Evolutionary conservation across 257 asterid species (phyloP).

Genomic region (Solanum dulcamara): DNA sequence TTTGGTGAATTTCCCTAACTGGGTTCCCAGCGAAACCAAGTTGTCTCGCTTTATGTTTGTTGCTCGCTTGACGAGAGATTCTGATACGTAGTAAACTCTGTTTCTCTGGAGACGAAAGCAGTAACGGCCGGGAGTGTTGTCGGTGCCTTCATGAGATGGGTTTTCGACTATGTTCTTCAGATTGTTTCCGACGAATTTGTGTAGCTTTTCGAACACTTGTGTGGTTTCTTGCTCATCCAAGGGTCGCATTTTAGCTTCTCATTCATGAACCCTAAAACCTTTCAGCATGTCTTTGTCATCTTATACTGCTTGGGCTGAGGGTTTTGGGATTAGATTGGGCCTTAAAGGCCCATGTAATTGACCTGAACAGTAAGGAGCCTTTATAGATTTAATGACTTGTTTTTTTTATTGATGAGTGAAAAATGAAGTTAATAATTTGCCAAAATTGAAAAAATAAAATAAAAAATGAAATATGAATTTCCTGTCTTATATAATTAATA

Average conservation of each 20-base stretch:
- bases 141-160: constrained; percentile 76
- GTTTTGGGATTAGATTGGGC: not conserved
- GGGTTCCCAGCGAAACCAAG: constrained; percentile 62
- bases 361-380: not conserved
- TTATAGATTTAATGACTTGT: not conserved
- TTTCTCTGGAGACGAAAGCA: constrained; percentile 81
- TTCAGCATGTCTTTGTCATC: not conserved
- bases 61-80: constrained; percentile 71
- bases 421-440: no score
- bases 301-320: not conserved
- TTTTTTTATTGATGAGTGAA: no score
- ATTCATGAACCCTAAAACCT: not conserved
- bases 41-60: constrained; percentile 82
- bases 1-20: constrained; percentile 73
- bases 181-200: constrained; percentile 80
- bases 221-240: constrained; percentile 85
- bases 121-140: constrained; percentile 55
- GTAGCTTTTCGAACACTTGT: constrained; percentile 67
- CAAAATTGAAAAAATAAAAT: no score
- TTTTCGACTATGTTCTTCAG: constrained; percentile 66
- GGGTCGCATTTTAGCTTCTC: constrained; percentile 14
- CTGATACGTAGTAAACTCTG: constrained; percentile 78
- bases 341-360: not conserved
- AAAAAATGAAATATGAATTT: not conserved
- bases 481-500: no score